phyloP scores from a whole-genome alignment of 345 rosid genomes.

The Angophora floribunda region DNA sequence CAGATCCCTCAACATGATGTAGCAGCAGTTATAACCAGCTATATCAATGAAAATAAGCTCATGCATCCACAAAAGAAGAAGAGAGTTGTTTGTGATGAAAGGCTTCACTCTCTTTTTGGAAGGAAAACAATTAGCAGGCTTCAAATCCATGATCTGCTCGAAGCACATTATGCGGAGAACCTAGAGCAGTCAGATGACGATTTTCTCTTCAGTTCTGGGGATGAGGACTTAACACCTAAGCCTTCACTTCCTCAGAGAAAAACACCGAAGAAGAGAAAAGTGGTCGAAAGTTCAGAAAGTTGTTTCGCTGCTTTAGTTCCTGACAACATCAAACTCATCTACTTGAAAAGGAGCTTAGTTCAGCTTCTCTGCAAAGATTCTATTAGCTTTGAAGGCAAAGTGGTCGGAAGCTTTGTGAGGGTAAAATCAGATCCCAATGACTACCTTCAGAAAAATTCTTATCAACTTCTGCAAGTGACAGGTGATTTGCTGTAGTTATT shows the following conservation, averaged over 20 bases:
- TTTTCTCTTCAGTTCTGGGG: constrained; percentile 21
- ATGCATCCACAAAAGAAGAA: constrained; percentile 37
- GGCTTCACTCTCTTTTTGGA: constrained; percentile 50
- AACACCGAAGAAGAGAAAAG: constrained; percentile 9
- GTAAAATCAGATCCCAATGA: constrained; percentile 66
- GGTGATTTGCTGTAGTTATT: constrained; percentile 23
- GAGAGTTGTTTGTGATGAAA: constrained; percentile 45
- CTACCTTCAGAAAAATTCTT: constrained; percentile 53
- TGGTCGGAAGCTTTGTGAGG: constrained; percentile 65
- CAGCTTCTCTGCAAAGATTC: constrained; percentile 35
- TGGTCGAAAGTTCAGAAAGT: constrained; percentile 26
- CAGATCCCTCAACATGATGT: constrained; percentile 44
- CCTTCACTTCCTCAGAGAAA: constrained; percentile 12
- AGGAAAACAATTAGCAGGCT: constrained; percentile 27
- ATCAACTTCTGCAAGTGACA: constrained; percentile 63
- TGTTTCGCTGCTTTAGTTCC: constrained; percentile 53
- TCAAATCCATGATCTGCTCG: constrained; percentile 49
- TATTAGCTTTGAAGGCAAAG: constrained; percentile 39
- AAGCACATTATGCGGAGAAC: constrained; percentile 58
- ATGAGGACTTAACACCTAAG: background rate
- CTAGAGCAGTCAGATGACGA: constrained; percentile 39
- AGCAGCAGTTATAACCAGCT: constrained; percentile 25
- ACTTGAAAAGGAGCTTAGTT: constrained; percentile 65
- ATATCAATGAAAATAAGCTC: constrained; percentile 36
- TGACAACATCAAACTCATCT: constrained; percentile 58